Conservation (phyloP, 306 rosid species). For the Comarum palustre region DNA sequence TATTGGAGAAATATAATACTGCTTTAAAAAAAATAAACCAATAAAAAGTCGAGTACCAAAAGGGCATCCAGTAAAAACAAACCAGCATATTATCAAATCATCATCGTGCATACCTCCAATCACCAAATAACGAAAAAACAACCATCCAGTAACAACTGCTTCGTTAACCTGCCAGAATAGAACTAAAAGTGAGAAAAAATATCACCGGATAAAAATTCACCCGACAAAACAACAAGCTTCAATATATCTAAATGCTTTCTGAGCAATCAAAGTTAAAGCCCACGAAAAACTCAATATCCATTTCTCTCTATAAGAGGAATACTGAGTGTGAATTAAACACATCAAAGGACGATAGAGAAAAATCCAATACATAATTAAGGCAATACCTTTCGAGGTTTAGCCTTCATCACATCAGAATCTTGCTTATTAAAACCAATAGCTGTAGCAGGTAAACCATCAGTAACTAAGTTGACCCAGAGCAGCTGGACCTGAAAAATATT, state of each 20-base stretch:
- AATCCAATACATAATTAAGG: not conserved
- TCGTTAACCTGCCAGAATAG: conserved; percentile 65
- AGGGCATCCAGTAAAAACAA: conserved; percentile 2
- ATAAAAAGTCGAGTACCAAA: not conserved
- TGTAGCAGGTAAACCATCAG: conserved; percentile 98
- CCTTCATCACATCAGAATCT: conserved; percentile 97
- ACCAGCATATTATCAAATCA: not conserved
- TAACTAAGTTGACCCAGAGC: conserved; percentile 97
- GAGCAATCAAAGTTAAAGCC: not conserved
- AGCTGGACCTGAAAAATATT: conserved; percentile 71
- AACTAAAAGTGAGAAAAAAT: conserved; percentile 12
- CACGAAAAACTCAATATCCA: not conserved
- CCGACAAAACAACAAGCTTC: not conserved
- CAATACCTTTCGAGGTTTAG: conserved; percentile 86
- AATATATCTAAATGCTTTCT: not conserved
- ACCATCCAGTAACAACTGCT: conserved; percentile 96
- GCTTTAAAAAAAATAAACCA: not conserved
- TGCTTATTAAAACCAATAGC: conserved; percentile 97
- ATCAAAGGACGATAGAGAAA: conserved; percentile 1
- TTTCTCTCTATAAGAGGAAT: not conserved
- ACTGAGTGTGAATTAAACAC: not conserved
- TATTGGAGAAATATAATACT: not conserved
- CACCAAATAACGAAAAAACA: conserved; percentile 96
- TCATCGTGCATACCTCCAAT: conserved; percentile 75
- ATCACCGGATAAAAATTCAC: not conserved